A percentile compares a stretch with the other conserved stretches of the same genome.
Evolutionary conservation across 2,329 filamentous ascomycete species (phyloP).

Genomic region (Lachnellula cervina): DNA sequence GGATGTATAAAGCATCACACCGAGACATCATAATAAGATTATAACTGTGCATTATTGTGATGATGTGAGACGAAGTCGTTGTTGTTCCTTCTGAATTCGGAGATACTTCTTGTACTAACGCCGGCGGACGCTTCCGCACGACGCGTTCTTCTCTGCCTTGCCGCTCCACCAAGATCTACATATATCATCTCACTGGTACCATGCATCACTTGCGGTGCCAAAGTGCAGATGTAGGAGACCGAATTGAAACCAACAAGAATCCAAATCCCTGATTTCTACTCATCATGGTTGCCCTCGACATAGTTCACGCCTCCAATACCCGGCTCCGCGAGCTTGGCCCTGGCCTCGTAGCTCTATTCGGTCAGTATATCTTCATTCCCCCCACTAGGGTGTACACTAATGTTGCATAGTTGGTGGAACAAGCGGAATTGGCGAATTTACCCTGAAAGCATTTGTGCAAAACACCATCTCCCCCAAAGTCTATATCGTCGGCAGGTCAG

Average conservation of each 20-base stretch:
- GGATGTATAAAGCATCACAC: too few relatives aligned
- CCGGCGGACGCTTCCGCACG: not conserved
- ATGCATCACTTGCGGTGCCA: not conserved
- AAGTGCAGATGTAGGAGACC: not conserved
- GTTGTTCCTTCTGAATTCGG: too few relatives aligned
- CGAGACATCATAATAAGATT: too few relatives aligned
- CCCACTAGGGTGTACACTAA: slow-evolving; percentile 1
- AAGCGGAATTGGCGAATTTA: slow-evolving; percentile 45
- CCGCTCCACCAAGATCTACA: not conserved
- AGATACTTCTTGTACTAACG: too few relatives aligned
- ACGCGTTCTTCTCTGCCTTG: not conserved
- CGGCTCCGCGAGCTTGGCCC: slow-evolving; percentile 27
- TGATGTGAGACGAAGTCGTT: too few relatives aligned
- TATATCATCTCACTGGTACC: not conserved
- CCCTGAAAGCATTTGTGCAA: slow-evolving; percentile 41
- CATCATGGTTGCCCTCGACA: slow-evolving; percentile 25
- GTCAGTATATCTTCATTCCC: slow-evolving; percentile 7
- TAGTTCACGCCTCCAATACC: slow-evolving; percentile 26
- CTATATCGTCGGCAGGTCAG: slow-evolving; percentile 45
- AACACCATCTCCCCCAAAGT: slow-evolving; percentile 37
- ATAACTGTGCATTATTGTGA: too few relatives aligned
- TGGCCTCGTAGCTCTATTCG: slow-evolving; percentile 28
- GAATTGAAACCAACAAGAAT: not conserved
- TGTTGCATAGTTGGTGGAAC: slow-evolving; percentile 38
- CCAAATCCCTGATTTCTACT: slow-evolving; percentile 21